Base-by-base conservation (phyloP, 73 alveolate genomes). In the Paramecium sexaurelia region DNA sequence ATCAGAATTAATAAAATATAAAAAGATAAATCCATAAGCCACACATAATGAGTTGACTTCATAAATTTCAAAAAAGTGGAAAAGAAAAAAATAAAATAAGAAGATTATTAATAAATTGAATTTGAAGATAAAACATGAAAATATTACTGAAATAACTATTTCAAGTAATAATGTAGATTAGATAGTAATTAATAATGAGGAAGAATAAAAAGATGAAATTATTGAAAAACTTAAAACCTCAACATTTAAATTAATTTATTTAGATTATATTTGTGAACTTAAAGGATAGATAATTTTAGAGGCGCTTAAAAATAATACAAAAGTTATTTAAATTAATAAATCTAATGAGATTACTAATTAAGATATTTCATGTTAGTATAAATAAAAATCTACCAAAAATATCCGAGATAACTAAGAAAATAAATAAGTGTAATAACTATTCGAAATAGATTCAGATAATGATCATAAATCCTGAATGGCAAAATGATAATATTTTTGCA, bases 11-110 rank as follows among this genome's bases (percentile, higher is more conserved):
- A 29, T 29, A 22, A 15, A 61, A 29, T 10, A 24, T 11, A 61
- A 61, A 61, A 7, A 26, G 3, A 29, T 11, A 61, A 26, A 61
- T 11, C 43, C 83, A 26, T 29, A 61, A 0, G 47, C 43, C 8
- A 61, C 83, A 26, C 83, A 61, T 32, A 61, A 61, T 61, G 83
- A 61, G 26, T 32, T 61, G 7, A 61, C 83, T 11, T 61, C 83
- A 11, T 3, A 3, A 0, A 61, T 61, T 6, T 61, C 83, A 24
- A 26, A 61, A 24, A 32, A 61, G n/a, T 61, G 83, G 83, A 61
- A 61, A 61, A 61, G 24, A 61, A 61, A 11, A 10, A 61, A 61
- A 61, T 3, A 61, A 61, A 13, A 61, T 26, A 51, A 51, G 32
- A n/a, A 51, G 67, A 51, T 17, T 13, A 8, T 45, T 51, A 20